These are phyloP conservation scores for Glycine soja DNA, from an alignment of 306 rosid species.

Conservation along the genomic window DNA sequence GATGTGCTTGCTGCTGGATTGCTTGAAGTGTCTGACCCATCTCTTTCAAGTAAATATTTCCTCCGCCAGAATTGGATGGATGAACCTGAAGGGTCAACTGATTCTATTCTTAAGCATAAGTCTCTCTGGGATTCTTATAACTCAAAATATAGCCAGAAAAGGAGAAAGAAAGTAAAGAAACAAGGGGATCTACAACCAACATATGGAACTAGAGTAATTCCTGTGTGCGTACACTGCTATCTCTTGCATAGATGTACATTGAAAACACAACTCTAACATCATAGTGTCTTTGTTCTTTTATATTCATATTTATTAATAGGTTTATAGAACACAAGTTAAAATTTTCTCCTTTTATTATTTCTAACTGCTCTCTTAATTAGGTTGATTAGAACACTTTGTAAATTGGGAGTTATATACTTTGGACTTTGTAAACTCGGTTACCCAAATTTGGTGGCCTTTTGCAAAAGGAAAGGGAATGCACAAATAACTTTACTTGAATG, in stretches of 20 bases:
- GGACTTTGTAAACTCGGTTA: too few species aligned
- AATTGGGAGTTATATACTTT: too few species aligned
- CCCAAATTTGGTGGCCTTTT: background rate
- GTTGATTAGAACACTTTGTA: background rate
- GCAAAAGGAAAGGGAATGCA: slow-evolving; percentile 31
- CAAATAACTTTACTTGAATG: slow-evolving; percentile 30
- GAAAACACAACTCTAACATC: slow-evolving; percentile 7
- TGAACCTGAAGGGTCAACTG: slow-evolving; percentile 66
- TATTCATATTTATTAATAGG: slow-evolving; percentile 12
- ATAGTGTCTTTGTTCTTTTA: slow-evolving; percentile 11
- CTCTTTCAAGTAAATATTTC: slow-evolving; percentile 88
- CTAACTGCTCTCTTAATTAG: slow-evolving; percentile 14
- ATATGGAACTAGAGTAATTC: slow-evolving; percentile 96
- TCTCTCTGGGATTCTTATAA: slow-evolving; percentile 93
- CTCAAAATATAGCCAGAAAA: slow-evolving; percentile 65
- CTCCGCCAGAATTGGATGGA: slow-evolving; percentile 92
- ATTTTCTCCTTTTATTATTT: slow-evolving; percentile 30
- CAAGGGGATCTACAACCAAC: slow-evolving; percentile 84
- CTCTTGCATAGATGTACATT: slow-evolving; percentile 41
- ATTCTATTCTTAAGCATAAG: slow-evolving; percentile 91
- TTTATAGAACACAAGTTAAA: slow-evolving; percentile 30
- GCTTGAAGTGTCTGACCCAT: slow-evolving; percentile 97
- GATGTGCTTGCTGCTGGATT: slow-evolving; percentile 98
- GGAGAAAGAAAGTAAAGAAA: slow-evolving; percentile 63
- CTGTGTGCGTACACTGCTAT: slow-evolving; percentile 79